phyloP scores from a whole-genome alignment of 2,329 filamentous ascomycete species.

The Camptophora hylomeconis region DNA sequence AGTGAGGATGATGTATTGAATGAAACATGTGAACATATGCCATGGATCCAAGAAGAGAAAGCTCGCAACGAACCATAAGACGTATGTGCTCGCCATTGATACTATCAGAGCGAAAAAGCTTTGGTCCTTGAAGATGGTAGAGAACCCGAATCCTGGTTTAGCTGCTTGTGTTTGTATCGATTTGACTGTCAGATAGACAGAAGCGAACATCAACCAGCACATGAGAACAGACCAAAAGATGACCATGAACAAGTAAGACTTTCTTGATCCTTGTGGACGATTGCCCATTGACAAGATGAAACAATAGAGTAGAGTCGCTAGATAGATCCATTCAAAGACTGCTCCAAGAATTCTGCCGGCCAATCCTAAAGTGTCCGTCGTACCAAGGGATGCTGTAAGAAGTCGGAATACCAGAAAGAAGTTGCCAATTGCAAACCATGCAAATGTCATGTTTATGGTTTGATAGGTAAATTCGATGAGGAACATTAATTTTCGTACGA shows the following conservation, averaged over 20 bases:
- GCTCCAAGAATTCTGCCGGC: constrained; percentile 71
- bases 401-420: constrained; percentile 99
- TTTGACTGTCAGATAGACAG: constrained; percentile 82
- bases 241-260: constrained; percentile 93
- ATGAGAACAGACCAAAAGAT: constrained; percentile 96
- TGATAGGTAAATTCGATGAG: constrained; percentile 90
- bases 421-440: constrained; percentile 96
- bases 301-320: constrained; percentile 80
- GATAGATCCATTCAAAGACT: constrained; percentile 92
- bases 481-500: constrained; percentile 77
- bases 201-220: constrained; percentile 88
- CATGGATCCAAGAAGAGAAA: constrained; percentile 95
- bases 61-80: constrained; percentile 83
- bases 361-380: constrained; percentile 54
- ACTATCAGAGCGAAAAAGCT: constrained; percentile 91
- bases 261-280: constrained; percentile 83
- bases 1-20: constrained; percentile 88
- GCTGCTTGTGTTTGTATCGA: constrained; percentile 63
- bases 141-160: constrained; percentile 51
- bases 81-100: constrained; percentile 80
- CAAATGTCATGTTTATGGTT: constrained; percentile 90
- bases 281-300: constrained; percentile 93
- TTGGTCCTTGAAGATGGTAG: constrained; percentile 67
- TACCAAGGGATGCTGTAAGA: constrained; percentile 72
- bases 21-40: constrained; percentile 93